phyloP scores from a whole-genome alignment of 2,329 filamentous ascomycete species.

The Chrysosporium queenslandicum region DNA sequence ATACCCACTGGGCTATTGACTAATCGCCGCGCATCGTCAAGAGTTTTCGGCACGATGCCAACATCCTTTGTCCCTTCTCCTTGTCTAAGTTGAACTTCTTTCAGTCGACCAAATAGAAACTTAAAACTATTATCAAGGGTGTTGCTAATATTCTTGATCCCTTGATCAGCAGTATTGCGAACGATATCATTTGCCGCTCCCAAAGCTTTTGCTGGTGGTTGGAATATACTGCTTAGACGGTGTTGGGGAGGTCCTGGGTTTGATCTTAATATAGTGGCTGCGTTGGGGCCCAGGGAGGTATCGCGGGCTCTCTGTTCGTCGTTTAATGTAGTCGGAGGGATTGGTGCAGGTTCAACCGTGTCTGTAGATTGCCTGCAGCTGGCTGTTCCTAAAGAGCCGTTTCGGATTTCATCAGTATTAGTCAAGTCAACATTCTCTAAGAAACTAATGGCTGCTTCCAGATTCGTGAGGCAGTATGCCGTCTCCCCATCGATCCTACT shows the following conservation, averaged over 20 bases:
- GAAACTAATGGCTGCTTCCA: slow-evolving; percentile 91
- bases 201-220: slow-evolving; percentile 70
- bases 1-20: slow-evolving; percentile 48
- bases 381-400: neutral
- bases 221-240: slow-evolving; percentile 74
- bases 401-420: slow-evolving; percentile 46
- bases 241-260: slow-evolving; percentile 51
- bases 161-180: slow-evolving; percentile 78
- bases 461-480: slow-evolving; percentile 89
- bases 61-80: slow-evolving; percentile 38
- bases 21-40: slow-evolving; percentile 85
- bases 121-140: slow-evolving; percentile 89
- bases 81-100: slow-evolving; percentile 51
- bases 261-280: slow-evolving; percentile 22
- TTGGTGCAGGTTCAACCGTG: neutral
- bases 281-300: slow-evolving; percentile 18
- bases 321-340: neutral
- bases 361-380: neutral
- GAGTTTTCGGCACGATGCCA: slow-evolving; percentile 65
- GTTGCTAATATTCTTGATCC: slow-evolving; percentile 81
- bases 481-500: slow-evolving; percentile 85
- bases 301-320: neutral
- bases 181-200: slow-evolving; percentile 76
- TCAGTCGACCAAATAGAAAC: slow-evolving; percentile 79
- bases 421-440: slow-evolving; percentile 90